These are phyloP conservation scores for Amphirosellinia nigrospora DNA, from an alignment of 495 filamentous ascomycete species.

Conservation along the genomic window DNA sequence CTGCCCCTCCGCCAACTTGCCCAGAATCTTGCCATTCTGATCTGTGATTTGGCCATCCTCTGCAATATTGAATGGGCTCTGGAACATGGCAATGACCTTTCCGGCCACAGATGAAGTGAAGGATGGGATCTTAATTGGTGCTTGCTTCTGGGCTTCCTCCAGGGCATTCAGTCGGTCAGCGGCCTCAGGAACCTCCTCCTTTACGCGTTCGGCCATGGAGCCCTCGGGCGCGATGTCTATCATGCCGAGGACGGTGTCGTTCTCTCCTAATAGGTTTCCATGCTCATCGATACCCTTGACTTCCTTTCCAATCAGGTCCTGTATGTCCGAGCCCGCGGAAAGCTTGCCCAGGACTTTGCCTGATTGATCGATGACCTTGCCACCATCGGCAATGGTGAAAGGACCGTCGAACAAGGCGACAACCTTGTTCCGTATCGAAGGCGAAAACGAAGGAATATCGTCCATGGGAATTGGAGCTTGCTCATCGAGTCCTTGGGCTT, in stretches of 20 bases:
- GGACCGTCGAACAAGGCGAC: constrained; percentile 41
- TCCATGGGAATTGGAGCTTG: constrained; percentile 35
- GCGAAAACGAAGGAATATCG: constrained; percentile 35
- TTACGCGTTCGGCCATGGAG: constrained; percentile 65
- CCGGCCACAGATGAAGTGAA: constrained; percentile 36
- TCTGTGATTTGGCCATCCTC: constrained; percentile 71
- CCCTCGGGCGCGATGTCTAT: constrained; percentile 76
- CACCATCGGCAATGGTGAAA: constrained; percentile 62
- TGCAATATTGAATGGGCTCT: constrained; percentile 52
- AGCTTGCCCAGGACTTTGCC: constrained; percentile 76
- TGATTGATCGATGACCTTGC: constrained; percentile 70
- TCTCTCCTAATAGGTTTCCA: constrained; percentile 80
- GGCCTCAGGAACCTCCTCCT: constrained; percentile 56
- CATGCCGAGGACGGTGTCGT: constrained; percentile 79
- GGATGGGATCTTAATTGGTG: constrained; percentile 35
- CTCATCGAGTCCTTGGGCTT: constrained; percentile 52
- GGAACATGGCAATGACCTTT: constrained; percentile 38
- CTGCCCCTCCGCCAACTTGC: constrained; percentile 70
- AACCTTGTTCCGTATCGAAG: constrained; percentile 36
- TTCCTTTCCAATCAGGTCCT: constrained; percentile 73
- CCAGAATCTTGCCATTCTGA: constrained; percentile 73
- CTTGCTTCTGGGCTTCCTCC: constrained; percentile 61
- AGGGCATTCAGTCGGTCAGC: constrained; percentile 38
- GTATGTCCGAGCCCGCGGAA: constrained; percentile 68
- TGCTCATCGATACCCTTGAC: constrained; percentile 81